Percentiles rank a stretch among this genome's conserved stretches.
Conservation (phyloP, 345 rosid species). For the Chamaenerion angustifolium region DNA sequence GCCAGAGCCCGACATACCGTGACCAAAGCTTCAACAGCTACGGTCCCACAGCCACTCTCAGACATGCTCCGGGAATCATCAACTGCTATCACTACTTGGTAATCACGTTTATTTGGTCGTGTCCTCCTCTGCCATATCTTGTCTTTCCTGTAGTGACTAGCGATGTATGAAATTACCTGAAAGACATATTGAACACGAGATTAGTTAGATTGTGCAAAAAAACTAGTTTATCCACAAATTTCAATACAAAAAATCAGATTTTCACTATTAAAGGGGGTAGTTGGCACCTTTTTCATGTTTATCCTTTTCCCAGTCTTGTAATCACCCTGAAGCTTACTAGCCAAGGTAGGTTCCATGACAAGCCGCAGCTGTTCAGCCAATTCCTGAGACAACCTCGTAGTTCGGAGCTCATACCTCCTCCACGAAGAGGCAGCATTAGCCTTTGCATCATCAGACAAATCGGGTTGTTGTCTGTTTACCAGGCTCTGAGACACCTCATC, state of each 20-base stretch:
- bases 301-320: slow-evolving; percentile 91
- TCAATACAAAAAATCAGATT: not conserved
- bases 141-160: slow-evolving; percentile 87
- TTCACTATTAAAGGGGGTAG: too few relatives aligned
- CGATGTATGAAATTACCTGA: slow-evolving; percentile 85
- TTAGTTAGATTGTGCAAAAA: not conserved
- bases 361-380: slow-evolving; percentile 92
- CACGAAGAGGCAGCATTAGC: slow-evolving; percentile 42
- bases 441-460: slow-evolving; percentile 22
- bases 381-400: slow-evolving; percentile 74
- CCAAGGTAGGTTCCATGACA: slow-evolving; percentile 80
- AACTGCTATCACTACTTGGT: slow-evolving; percentile 82
- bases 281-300: slow-evolving; percentile 80
- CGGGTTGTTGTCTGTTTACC: slow-evolving; percentile 22
- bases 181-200: not conserved
- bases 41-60: slow-evolving; percentile 70
- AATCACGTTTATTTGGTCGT: slow-evolving; percentile 90
- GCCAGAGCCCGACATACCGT: slow-evolving; percentile 89
- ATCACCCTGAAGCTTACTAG: slow-evolving; percentile 94
- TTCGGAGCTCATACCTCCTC: slow-evolving; percentile 70
- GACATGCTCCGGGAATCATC: slow-evolving; percentile 96
- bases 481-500: slow-evolving; percentile 22
- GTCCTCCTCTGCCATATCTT: slow-evolving; percentile 95
- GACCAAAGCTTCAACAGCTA: slow-evolving; percentile 84
- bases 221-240: not conserved